Base-by-base conservation (phyloP, 352 stramenopile genomes). In the Phytophthora europaea region DNA sequence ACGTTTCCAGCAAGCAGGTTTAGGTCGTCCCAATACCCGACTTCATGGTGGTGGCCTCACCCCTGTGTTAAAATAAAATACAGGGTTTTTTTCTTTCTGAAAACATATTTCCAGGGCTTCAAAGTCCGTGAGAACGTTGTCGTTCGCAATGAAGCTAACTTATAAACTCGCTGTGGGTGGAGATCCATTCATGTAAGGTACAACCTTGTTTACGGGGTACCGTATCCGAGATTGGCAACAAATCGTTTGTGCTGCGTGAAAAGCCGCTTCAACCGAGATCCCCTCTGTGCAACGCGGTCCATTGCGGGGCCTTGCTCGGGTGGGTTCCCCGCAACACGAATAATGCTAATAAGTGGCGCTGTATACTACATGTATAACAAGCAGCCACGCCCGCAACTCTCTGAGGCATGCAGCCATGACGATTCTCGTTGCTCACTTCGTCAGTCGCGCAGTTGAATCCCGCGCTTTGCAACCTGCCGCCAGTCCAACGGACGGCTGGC, bases 401-500 rank as follows among this genome's bases (percentile, higher is more conserved):
- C 15, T 15, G 12, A 18, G 36, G 36, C 36, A 43, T 15, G 36
- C 36, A 43, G 36, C 36, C 36, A 43, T 43, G 36, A 43, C 12
- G 36, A 43, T 43, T 18, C 36, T 13, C 36, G 13, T 43, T 15
- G 36, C 10, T 56, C 58, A 55, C 20, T 50, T 61, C 10, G 15
- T 7, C 16, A 48, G 40, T 20, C 13, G 40, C 40, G 15, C 40
- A 20, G 6, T 3, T 50, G 36, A 43, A 43, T 43, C 36, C 36
- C 10, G 15, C 18, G 40, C 16, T 50, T 50, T 50, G 40, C 36
- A 18, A 43, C 16, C 48, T 68, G 40, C 62, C 62, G 51, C 26
- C 62, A 63, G 59, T 55, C 43, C 23, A 69, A 56, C 43, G n/a
- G 40, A 54, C 62, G 40, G 63, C 40, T 70, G 43, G 63, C 53